A percentile compares a stretch with the other conserved stretches of the same genome.
Conservation (phyloP, 768 basidiomycete genomes). For the Trametes sanguinea region DNA sequence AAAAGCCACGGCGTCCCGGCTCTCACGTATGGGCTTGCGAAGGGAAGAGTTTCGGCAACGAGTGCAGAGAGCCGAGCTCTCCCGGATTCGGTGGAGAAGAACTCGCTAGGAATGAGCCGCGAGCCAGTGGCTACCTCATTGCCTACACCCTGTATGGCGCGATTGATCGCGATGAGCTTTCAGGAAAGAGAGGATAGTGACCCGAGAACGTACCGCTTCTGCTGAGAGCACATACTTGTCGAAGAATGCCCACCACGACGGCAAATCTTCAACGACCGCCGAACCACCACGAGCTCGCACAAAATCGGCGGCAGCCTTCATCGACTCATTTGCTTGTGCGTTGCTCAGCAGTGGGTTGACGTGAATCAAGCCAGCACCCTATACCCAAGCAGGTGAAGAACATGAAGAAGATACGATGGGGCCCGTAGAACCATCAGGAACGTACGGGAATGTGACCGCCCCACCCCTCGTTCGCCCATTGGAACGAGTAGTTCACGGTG, state of each 20-base stretch:
- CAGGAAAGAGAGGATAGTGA: too few species aligned
- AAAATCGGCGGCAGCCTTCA: slow-evolving; percentile 36
- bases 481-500: slow-evolving; percentile 33
- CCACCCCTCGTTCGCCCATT: slow-evolving; percentile 40
- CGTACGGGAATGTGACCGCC: slow-evolving; percentile 40
- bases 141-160: slow-evolving; percentile 27
- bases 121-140: slow-evolving; percentile 27
- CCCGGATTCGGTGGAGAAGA: slow-evolving; percentile 30
- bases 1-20: slow-evolving; percentile 29
- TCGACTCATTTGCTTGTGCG: slow-evolving; percentile 32
- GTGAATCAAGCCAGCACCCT: too few species aligned
- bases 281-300: slow-evolving; percentile 33
- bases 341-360: too few species aligned
- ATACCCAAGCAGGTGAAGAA: too few species aligned
- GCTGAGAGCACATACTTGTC: slow-evolving; percentile 30
- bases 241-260: slow-evolving; percentile 34
- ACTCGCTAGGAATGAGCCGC: slow-evolving; percentile 31
- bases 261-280: slow-evolving; percentile 31
- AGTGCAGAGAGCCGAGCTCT: slow-evolving; percentile 24
- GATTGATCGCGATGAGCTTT: background rate
- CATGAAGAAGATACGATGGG: too few species aligned
- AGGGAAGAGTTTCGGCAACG: slow-evolving; percentile 27
- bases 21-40: slow-evolving; percentile 29
- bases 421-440: slow-evolving; percentile 26
- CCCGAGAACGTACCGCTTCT: background rate